Evolutionary conservation across 331 rosid genomes (phyloP).

Genomic region (Cydonia oblonga): DNA sequence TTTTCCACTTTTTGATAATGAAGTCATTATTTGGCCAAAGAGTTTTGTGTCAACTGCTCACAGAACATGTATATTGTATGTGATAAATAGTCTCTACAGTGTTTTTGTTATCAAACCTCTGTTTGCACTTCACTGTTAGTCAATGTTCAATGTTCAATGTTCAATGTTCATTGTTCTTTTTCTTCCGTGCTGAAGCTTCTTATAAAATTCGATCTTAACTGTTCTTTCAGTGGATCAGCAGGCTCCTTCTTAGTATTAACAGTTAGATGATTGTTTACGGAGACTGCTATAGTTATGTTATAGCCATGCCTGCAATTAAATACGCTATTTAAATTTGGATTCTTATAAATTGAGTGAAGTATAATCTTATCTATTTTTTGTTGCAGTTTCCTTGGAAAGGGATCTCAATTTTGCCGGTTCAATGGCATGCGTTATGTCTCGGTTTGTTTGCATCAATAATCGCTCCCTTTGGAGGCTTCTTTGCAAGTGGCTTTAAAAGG

Average conservation of each 20-base stretch:
- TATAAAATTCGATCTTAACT: background rate
- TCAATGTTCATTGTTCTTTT: background rate
- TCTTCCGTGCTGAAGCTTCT: background rate
- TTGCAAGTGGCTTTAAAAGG: conserved; percentile 98
- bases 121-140: too few species aligned
- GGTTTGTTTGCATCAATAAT: conserved; percentile 96
- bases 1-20: background rate
- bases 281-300: background rate
- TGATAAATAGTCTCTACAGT: background rate
- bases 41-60: background rate
- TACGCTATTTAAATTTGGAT: background rate
- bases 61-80: background rate
- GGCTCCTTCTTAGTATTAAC: background rate
- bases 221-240: background rate
- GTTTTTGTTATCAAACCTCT: background rate
- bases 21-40: background rate
- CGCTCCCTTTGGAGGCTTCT: conserved; percentile 99
- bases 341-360: background rate
- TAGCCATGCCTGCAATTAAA: background rate
- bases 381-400: conserved; percentile 88
- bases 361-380: background rate
- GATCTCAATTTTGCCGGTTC: conserved; percentile 69
- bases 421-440: conserved; percentile 80
- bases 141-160: too few species aligned
- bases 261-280: background rate